Conservation (phyloP, 129 eudicot species). For the Erigeron canadensis region DNA sequence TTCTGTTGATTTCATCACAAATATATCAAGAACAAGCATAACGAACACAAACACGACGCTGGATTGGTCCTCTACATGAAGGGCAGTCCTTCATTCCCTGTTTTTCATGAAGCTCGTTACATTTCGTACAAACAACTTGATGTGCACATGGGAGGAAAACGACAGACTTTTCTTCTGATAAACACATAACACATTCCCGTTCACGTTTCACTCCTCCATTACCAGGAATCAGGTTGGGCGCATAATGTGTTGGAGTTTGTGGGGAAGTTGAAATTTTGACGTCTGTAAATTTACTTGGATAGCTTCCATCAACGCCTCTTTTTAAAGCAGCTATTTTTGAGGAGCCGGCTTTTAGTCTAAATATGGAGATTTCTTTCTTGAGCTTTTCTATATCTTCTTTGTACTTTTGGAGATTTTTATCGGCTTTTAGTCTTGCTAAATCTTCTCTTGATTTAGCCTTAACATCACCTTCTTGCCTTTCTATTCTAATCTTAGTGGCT, state of each 20-base stretch:
- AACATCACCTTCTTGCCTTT: conserved; percentile 67
- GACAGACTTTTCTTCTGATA: conserved; percentile 90
- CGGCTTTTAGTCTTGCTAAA: conserved; percentile 50
- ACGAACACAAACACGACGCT: conserved; percentile 61
- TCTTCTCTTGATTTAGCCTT: conserved; percentile 65
- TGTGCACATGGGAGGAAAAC: conserved; percentile 93
- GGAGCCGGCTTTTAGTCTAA: conserved; percentile 66
- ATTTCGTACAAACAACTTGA: conserved; percentile 75
- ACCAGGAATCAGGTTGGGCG: conserved; percentile 25
- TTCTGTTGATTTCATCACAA: background rate
- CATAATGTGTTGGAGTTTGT: conserved; percentile 27
- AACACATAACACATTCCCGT: conserved; percentile 90
- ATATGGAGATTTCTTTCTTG: conserved; percentile 65
- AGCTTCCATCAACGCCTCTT: conserved; percentile 76
- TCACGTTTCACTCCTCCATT: conserved; percentile 79
- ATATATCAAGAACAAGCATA: conserved; percentile 51
- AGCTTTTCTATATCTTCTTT: conserved; percentile 68
- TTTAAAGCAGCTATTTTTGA: conserved; percentile 84
- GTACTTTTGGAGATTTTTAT: conserved; percentile 57
- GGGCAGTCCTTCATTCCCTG: conserved; percentile 97
- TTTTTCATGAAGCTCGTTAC: conserved; percentile 90
- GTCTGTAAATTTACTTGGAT: conserved; percentile 48
- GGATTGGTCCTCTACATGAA: conserved; percentile 75
- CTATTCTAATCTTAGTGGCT: conserved; percentile 45
- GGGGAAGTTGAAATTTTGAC: conserved; percentile 23